These are phyloP conservation scores for Hylodesmum podocarpum DNA, from an alignment of 306 rosid genomes.

Conservation along the genomic window DNA sequence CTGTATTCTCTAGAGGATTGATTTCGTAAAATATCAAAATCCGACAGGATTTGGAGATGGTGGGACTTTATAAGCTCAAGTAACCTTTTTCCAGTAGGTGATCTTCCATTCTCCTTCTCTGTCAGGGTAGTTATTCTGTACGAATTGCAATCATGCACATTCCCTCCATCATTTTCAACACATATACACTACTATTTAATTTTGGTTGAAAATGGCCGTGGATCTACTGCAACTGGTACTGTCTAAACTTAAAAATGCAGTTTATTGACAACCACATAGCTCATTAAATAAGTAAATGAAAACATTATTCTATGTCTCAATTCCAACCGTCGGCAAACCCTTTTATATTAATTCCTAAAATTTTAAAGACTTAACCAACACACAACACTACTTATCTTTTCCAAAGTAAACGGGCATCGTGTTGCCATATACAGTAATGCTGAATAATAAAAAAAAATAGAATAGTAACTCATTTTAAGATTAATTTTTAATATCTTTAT, in stretches of 20 bases:
- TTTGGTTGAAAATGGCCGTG: slow-evolving; percentile 13
- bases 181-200: too few species aligned
- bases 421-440: slow-evolving; percentile 5
- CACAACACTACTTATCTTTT: slow-evolving; percentile 26
- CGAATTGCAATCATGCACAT: slow-evolving; percentile 13
- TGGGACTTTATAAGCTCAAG: not conserved
- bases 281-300: slow-evolving; percentile 1
- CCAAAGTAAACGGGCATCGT: not conserved
- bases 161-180: slow-evolving; percentile 29
- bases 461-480: too few species aligned
- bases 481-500: too few species aligned
- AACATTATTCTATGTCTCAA: not conserved
- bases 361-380: not conserved
- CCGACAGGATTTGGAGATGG: not conserved
- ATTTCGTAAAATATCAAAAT: not conserved
- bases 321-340: slow-evolving; percentile 43
- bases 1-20: not conserved
- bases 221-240: slow-evolving; percentile 25
- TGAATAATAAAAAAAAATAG: too few species aligned
- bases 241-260: slow-evolving; percentile 2
- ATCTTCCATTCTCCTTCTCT: not conserved
- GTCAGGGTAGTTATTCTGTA: not conserved
- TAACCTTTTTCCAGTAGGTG: slow-evolving; percentile 28
- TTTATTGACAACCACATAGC: slow-evolving; percentile 13
- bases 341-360: not conserved